Base-by-base conservation (phyloP, 1,284 basidiomycete species). In the Athelia psychrophila region DNA sequence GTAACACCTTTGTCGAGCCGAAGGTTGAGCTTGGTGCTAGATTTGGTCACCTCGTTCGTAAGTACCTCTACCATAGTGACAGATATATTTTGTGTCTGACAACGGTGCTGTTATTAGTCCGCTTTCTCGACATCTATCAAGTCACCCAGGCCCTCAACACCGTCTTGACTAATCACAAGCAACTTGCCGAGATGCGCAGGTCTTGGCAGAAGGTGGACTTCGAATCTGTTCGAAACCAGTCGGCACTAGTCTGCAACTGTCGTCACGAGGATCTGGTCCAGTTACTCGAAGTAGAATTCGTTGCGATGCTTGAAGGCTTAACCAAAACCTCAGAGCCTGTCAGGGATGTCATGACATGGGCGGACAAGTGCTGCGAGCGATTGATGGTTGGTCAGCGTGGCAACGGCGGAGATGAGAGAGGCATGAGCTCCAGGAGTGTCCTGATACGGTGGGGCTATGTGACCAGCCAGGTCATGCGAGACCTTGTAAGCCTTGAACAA, bases 361-460 rank as follows among this genome's bases (percentile, higher is more conserved):
- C 90, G 25, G 91, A 93, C 65, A 89, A 90, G 64, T 91, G 89
- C 65, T 91, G 88, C 54, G 89, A 92, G 61, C 74, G 85, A 55
- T 70, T 93, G 56, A 91, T 92, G 85, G 87, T 88, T 50, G 72
- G 75, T 55, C 78, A 77, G 48, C 78, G 85, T 48, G 75, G 72
- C 49, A 75, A 75, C 47, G 70, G 72, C 42, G 69, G 73, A 20
- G 90, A 91, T 56, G 90, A 92, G 54, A 77, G 88, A 59, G 76
- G 83, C 53, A 84, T 92, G 84, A 91, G 88, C 67, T 91, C 90
- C 50, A 76, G 89, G 57, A 91, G 90, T 64, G 81, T 93, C 48
- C 75, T 93, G 61, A 93, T 93, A 66, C 84, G 91, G 49, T 93
- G 90, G 90, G 90, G 91, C 53, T 93, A 93, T 71, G 91, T 93